Base-by-base conservation (phyloP, 2,329 filamentous ascomycete genomes). In the Hypoxylon sp. region DNA sequence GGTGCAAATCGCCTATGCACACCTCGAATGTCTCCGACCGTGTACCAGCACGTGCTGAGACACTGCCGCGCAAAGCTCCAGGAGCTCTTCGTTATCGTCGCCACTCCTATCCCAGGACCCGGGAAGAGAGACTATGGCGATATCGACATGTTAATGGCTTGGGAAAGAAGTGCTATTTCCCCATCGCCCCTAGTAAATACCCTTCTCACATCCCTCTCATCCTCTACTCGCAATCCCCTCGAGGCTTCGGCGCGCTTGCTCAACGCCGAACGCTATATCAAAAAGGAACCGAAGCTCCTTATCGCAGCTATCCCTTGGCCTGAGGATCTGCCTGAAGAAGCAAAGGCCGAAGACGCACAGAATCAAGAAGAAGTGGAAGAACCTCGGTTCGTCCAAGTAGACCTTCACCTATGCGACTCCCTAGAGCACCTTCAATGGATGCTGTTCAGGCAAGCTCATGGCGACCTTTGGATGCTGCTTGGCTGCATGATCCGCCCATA, bases 41-140 rank as follows among this genome's bases (percentile, higher is more conserved):
- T 90, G 30, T 95, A 94, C 78, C 55, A 78, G 0, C 65, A 75
- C 0, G 80, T 89, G 27, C 85, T 85, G 21, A 67, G 76, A 0
- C 73, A 79, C 0, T 86, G 84, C 64, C 79, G 82, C 25, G 61
- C 73, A 0, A 75, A 82, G 1, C 82, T 92, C 0, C 76, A 78
- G 0, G 71, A 79, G 1, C 77, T 90, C 2, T 93, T 87, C 70
- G 57, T 78, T 0, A 80, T 79, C 6, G 87, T 91, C 3, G 84
- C 82, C 0, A 82, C 85, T 0, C 88, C 91, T 0, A 85, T 90
- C 27, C 90, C 93, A 70, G 90, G 87, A 0, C 91, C 92, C 0
- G 88, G 76, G 0, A 96, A 96, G 77, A 43, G 69, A 0, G 86
- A 88, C 70, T 85, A 88, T 72, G 93, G 92, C 19, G 93, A 96